Percentiles rank a stretch among this genome's conserved stretches.
phyloP scores from a whole-genome alignment of 108 stramenopile species.

The Cyclotella distinguenda region DNA sequence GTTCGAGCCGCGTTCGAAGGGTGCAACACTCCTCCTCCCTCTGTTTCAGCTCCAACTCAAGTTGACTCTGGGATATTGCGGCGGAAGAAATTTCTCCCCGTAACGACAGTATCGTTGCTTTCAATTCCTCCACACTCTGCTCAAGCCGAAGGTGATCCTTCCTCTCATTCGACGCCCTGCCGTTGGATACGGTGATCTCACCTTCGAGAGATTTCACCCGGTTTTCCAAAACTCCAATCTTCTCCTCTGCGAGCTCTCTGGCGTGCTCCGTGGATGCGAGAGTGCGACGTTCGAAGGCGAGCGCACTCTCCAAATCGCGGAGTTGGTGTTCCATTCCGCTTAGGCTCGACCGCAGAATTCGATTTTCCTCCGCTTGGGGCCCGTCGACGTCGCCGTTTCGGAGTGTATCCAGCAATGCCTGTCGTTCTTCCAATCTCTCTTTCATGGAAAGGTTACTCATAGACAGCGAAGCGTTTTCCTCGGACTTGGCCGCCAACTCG shows the following conservation, averaged over 20 bases:
- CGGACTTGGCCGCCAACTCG: neutral
- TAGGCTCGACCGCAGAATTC: slow-evolving; percentile 17
- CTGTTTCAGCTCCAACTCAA: slow-evolving; percentile 26
- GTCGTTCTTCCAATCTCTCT: slow-evolving; percentile 18
- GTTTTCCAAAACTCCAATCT: slow-evolving; percentile 19
- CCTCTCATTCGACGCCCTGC: neutral
- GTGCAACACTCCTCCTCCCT: slow-evolving; percentile 14
- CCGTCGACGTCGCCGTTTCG: slow-evolving; percentile 2
- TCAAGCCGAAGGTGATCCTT: slow-evolving; percentile 16
- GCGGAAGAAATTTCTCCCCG: slow-evolving; percentile 32
- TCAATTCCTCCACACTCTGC: slow-evolving; percentile 16
- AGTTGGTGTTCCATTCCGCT: slow-evolving; percentile 22
- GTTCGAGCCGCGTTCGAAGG: slow-evolving; percentile 20
- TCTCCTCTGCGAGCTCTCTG: slow-evolving; percentile 21
- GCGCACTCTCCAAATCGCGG: slow-evolving; percentile 5
- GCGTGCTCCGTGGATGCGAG: slow-evolving; percentile 5
- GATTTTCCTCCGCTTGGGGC: slow-evolving; percentile 27
- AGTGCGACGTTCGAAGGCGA: slow-evolving; percentile 1
- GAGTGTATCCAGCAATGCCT: slow-evolving; percentile 4
- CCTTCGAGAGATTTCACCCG: slow-evolving; percentile 14
- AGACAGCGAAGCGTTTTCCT: slow-evolving; percentile 9
- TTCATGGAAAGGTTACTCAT: slow-evolving; percentile 16
- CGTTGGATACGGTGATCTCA: slow-evolving; percentile 2
- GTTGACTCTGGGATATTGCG: slow-evolving; percentile 26
- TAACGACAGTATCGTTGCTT: slow-evolving; percentile 18